Evolutionary conservation across 768 basidiomycete genomes (phyloP), one percentile per base, ranked within the genome.

Genomic region (Amanita pseudoporphyria): DNA sequence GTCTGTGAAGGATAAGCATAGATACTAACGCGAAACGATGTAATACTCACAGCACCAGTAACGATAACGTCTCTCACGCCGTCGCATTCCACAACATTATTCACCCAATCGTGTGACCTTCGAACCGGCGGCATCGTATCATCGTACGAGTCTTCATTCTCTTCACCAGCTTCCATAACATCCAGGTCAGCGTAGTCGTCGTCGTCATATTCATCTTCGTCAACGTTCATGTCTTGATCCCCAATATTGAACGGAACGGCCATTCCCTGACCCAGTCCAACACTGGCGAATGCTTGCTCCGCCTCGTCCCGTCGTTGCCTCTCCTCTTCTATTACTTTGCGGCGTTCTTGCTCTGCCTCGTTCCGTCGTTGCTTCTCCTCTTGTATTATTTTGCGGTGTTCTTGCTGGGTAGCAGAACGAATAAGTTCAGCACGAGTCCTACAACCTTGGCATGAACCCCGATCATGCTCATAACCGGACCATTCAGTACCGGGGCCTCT

Each of bases 11-110:
- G 37, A 35, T 31, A n/a, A 52, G 50, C 35, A 50, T 45, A 21
- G 10, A 21, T 10, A 44, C 10, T 16, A 18, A 51, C 24, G 35
- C 49, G 52, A 36, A 56, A 47, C 10, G 50, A 46, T 6, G 52
- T 51, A 47, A 55, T 36, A 54, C 65, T 50, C 24, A 81, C 80
- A 63, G 74, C 71, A 47, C 83, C 84, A 10, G 74, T 76, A 53
- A 86, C 61, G 26, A 84, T 67, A 40, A 81, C 74, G 55, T 87
- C 84, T 48, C 63, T 64, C 4, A 84, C 70, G 1, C 84, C 82
- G 28, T 66, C 60, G 47, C 85, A 86, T 19, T 47, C 51, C 18
- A 53, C 53, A 13, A 51, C 60, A 31, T 63, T 56, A 18, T 56
- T 57, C 0, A 52, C 42, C 28, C 58, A 54, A 32, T 58, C 60